Percentiles rank a stretch among this genome's conserved stretches.
phyloP scores from a whole-genome alignment of 257 asterid species.

The Leptodermis oblonga region DNA sequence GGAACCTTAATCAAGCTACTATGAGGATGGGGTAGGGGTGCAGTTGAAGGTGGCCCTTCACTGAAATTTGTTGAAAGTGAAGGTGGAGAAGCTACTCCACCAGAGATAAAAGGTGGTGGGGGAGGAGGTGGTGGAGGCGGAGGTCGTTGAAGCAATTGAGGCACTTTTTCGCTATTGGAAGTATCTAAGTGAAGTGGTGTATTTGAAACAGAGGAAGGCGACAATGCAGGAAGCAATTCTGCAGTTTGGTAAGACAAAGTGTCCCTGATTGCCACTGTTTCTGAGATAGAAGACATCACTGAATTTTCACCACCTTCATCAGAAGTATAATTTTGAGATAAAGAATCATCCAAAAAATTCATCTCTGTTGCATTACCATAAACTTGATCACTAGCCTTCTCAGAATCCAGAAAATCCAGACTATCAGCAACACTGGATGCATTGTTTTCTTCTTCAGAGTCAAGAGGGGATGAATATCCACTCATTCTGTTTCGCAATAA shows the following conservation, averaged over 20 bases:
- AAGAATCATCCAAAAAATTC: constrained; percentile 58
- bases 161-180: constrained; percentile 7
- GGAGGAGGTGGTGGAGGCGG: constrained; percentile 14
- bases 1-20: not conserved
- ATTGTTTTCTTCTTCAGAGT: constrained; percentile 93
- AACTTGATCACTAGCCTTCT: constrained; percentile 40
- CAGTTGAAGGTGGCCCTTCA: constrained; percentile 4
- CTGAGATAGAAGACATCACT: constrained; percentile 28
- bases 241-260: constrained; percentile 28
- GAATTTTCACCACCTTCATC: constrained; percentile 57
- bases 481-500: constrained; percentile 62
- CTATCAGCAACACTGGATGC: constrained; percentile 88
- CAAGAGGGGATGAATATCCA: constrained; percentile 79
- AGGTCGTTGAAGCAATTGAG: constrained; percentile 13
- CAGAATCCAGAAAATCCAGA: constrained; percentile 81
- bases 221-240: constrained; percentile 16
- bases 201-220: constrained; percentile 25
- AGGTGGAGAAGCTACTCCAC: constrained; percentile 12
- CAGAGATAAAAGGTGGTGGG: not conserved
- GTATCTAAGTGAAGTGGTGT: constrained; percentile 14
- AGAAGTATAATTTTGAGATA: constrained; percentile 49
- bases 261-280: constrained; percentile 25
- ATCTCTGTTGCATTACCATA: constrained; percentile 43
- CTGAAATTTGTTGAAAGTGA: constrained; percentile 9
- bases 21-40: constrained; percentile 20